Conservation (phyloP, 1,284 basidiomycete species). For the Ustilago vetiveriae region DNA sequence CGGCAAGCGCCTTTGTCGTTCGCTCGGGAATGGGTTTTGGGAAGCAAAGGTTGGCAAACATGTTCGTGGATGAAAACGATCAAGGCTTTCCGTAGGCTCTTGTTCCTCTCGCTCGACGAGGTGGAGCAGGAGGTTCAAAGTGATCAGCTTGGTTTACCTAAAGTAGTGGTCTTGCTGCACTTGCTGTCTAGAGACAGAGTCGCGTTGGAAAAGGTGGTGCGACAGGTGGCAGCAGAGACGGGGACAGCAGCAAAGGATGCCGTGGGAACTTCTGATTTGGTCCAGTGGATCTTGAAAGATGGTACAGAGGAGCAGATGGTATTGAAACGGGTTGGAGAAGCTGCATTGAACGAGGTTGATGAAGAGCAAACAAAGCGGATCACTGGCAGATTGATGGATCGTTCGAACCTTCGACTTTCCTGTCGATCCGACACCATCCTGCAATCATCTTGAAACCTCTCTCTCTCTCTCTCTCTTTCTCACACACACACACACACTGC, state of each 20-base stretch:
- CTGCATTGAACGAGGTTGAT: not conserved
- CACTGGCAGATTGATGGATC: not conserved
- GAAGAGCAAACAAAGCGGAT: not conserved
- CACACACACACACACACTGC: no score
- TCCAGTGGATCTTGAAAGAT: not conserved
- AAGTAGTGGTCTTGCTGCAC: constrained; percentile 8
- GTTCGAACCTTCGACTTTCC: no score
- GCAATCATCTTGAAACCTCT: no score
- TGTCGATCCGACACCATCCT: no score
- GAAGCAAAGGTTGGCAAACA: no score
- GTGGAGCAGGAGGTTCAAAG: constrained; percentile 2
- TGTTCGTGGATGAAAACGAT: constrained; percentile 3
- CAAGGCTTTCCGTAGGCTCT: constrained; percentile 16
- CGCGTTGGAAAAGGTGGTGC: constrained; percentile 2
- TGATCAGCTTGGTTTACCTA: not conserved
- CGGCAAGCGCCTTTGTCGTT: no score
- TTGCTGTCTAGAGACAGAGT: constrained; percentile 4
- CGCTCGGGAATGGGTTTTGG: no score
- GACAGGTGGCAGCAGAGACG: not conserved
- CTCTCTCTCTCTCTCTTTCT: no score
- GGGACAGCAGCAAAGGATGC: not conserved
- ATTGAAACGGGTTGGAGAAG: not conserved
- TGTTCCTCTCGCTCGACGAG: constrained; percentile 15
- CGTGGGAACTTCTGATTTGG: not conserved
- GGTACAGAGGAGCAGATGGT: not conserved